Conservation (phyloP, 2,329 filamentous ascomycete genomes). For the Alternaria gaisen region DNA sequence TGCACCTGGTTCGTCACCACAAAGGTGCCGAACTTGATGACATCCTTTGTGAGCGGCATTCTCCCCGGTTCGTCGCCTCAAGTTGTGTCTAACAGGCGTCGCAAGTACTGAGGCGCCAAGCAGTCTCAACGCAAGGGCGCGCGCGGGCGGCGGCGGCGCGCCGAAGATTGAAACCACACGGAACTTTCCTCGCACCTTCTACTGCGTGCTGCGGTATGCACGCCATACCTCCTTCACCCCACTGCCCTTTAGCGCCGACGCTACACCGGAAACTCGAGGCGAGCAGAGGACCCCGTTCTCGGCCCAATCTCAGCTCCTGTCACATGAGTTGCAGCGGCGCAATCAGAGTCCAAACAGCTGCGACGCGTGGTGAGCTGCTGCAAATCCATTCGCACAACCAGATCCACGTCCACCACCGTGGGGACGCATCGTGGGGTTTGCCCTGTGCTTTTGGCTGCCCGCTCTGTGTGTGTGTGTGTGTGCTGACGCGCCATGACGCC, state of each 20-base stretch:
- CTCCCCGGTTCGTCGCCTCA: background rate
- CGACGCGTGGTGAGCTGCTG: constrained; percentile 24
- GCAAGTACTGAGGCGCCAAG: constrained; percentile 15
- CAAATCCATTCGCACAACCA: constrained; percentile 30
- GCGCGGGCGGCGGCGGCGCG: constrained; percentile 10
- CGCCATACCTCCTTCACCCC: constrained; percentile 6
- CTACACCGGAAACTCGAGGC: constrained; percentile 6
- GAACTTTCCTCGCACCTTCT: constrained; percentile 24
- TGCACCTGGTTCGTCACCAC: constrained; percentile 56
- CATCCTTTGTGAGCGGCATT: constrained; percentile 53
- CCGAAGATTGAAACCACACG: constrained; percentile 12
- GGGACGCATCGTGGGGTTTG: constrained; percentile 28
- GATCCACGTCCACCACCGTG: constrained; percentile 20
- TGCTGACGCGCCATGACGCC: background rate
- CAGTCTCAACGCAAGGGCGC: constrained; percentile 3
- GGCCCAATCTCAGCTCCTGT: constrained; percentile 19
- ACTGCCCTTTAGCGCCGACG: constrained; percentile 3
- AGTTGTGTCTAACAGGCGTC: constrained; percentile 7
- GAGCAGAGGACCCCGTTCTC: constrained; percentile 10
- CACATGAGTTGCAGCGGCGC: constrained; percentile 21
- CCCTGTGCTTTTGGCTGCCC: background rate
- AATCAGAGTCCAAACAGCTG: constrained; percentile 8
- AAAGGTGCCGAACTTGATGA: constrained; percentile 56
- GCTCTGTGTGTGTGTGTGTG: background rate
- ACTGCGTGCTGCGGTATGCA: constrained; percentile 7